phyloP scores from a whole-genome alignment of 176 grass and related monocot genomes.

The Oryza longistaminata region DNA sequence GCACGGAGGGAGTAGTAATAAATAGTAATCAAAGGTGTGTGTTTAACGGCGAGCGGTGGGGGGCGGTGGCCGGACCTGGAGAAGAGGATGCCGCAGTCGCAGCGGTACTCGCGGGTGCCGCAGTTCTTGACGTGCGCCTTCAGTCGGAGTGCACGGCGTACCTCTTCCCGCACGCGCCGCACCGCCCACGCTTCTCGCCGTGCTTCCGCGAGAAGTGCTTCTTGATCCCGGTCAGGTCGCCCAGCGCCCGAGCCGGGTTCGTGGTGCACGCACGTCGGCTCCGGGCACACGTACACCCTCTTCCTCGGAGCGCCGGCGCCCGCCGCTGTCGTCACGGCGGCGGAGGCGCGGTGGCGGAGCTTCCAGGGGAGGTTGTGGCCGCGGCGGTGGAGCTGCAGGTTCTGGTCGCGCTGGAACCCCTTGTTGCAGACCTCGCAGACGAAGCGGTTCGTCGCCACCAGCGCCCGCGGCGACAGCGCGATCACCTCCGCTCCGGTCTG shows the following conservation, averaged over 20 bases:
- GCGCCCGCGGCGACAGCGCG: slow-evolving; percentile 81
- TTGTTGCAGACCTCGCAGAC: slow-evolving; percentile 98
- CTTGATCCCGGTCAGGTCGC: slow-evolving; percentile 93
- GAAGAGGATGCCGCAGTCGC: slow-evolving; percentile 92
- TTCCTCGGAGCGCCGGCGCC: slow-evolving; percentile 41
- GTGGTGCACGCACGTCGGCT: slow-evolving; percentile 84
- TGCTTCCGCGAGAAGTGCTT: slow-evolving; percentile 97
- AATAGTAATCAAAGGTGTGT: too few relatives aligned
- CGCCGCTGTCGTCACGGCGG: neutral
- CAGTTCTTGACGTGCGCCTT: slow-evolving; percentile 95
- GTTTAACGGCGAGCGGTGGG: too few relatives aligned
- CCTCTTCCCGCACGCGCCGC: slow-evolving; percentile 79
- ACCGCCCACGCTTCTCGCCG: slow-evolving; percentile 94
- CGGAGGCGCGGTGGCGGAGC: slow-evolving; percentile 61
- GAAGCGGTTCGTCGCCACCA: slow-evolving; percentile 91
- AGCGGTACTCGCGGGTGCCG: slow-evolving; percentile 89
- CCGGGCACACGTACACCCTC: slow-evolving; percentile 93
- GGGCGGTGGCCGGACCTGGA: slow-evolving; percentile 49
- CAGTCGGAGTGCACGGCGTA: slow-evolving; percentile 99
- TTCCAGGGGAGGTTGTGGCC: slow-evolving; percentile 99
- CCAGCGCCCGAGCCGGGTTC: slow-evolving; percentile 79
- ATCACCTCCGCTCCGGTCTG: slow-evolving; percentile 96
- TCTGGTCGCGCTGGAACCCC: slow-evolving; percentile 93
- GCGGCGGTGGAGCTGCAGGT: slow-evolving; percentile 93
- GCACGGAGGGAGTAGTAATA: too few relatives aligned